Evolutionary conservation across 208 protist species (phyloP).

Genomic region (Leishmania braziliensis): DNA sequence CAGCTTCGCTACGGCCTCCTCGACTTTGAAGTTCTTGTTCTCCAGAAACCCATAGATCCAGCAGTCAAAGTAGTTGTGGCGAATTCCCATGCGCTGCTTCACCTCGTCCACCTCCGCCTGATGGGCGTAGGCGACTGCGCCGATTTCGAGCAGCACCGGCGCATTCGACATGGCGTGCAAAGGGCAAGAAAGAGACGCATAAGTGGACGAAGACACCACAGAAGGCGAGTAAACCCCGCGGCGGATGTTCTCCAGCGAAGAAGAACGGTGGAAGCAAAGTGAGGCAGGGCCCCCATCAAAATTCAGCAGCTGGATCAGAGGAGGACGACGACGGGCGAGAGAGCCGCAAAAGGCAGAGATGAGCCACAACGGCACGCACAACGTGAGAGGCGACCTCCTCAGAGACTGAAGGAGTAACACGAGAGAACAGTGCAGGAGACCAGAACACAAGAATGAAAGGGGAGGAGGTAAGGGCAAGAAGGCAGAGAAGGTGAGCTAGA

Average conservation of each 20-base stretch:
- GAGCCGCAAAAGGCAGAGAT: background rate
- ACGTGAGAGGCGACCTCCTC: too few species aligned
- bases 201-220: background rate
- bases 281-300: background rate
- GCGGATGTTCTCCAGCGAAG: background rate
- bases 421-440: background rate
- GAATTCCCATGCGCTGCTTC: conserved; percentile 59
- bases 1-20: conserved; percentile 75
- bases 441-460: background rate
- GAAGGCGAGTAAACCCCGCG: background rate
- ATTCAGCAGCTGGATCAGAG: background rate
- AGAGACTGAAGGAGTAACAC: background rate
- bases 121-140: conserved; percentile 52
- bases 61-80: conserved; percentile 75
- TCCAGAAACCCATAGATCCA: conserved; percentile 88
- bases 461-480: background rate
- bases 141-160: conserved; percentile 56
- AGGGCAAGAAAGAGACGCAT: background rate
- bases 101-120: conserved; percentile 69
- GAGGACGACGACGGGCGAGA: background rate
- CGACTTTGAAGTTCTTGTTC: conserved; percentile 85
- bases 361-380: too few species aligned
- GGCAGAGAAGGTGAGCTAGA: background rate
- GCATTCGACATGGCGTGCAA: conserved; percentile 25
- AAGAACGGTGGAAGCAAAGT: background rate